Percentiles rank a stretch among this genome's conserved stretches.
Evolutionary conservation across 306 rosid genomes (phyloP).

Genomic region (Casuarina glauca): DNA sequence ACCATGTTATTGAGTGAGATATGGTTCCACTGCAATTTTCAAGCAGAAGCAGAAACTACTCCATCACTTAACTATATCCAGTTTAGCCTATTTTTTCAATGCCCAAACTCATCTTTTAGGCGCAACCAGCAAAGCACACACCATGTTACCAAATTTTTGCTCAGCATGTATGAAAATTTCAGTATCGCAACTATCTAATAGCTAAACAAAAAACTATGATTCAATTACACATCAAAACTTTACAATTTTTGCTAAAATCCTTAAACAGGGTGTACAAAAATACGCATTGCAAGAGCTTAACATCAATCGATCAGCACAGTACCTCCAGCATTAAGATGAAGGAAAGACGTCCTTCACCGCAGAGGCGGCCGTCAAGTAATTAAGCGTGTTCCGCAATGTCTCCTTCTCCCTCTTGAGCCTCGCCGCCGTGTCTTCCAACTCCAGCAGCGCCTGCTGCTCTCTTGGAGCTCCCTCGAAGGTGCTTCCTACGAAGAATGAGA

Average conservation of each 20-base stretch:
- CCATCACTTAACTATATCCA: no score
- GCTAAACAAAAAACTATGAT: constrained; percentile 8
- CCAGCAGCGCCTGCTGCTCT: constrained; percentile 95
- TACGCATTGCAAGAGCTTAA: constrained; percentile 16
- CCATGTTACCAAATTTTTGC: constrained; percentile 11
- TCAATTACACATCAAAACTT: constrained; percentile 39
- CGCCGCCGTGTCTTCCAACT: constrained; percentile 86
- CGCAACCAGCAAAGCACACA: background rate
- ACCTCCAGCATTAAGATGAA: constrained; percentile 38
- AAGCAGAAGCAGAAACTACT: background rate
- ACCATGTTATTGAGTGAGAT: background rate
- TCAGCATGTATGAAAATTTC: constrained; percentile 9
- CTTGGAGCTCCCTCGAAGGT: constrained; percentile 98
- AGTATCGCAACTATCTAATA: constrained; percentile 17
- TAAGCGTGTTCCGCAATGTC: constrained; percentile 83
- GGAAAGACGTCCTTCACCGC: constrained; percentile 97
- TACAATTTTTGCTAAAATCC: constrained; percentile 34
- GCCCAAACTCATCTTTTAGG: no score
- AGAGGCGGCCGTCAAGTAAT: constrained; percentile 92
- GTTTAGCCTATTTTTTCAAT: no score
- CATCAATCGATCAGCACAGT: background rate
- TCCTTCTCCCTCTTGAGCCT: constrained; percentile 89
- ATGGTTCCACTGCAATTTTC: background rate
- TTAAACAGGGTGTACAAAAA: constrained; percentile 8
- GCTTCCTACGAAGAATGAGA: constrained; percentile 94